These are phyloP conservation scores for Botrytis deweyae DNA, from an alignment of 2,329 filamentous ascomycete genomes.

Conservation along the genomic window DNA sequence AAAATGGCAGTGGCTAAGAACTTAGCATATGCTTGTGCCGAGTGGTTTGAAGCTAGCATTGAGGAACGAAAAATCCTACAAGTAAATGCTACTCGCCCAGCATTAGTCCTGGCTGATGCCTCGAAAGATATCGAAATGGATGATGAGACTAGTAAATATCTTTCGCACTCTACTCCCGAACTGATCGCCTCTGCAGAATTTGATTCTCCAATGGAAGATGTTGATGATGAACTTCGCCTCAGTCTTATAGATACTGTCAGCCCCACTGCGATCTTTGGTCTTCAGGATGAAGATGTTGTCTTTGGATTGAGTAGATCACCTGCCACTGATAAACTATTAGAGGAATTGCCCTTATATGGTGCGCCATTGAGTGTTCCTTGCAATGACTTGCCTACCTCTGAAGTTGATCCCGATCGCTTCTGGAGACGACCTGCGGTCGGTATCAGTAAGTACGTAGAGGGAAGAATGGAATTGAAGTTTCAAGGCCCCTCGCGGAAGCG, in stretches of 20 bases:
- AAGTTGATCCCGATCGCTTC: constrained; percentile 64
- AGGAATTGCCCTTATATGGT: constrained; percentile 79
- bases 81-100: constrained; percentile 57
- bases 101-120: constrained; percentile 30
- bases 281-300: constrained; percentile 78
- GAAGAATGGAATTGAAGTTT: constrained; percentile 69
- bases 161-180: constrained; percentile 60
- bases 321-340: constrained; percentile 71
- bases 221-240: constrained; percentile 38
- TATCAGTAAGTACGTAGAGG: constrained; percentile 82
- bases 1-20: constrained; percentile 79
- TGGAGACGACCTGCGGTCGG: constrained; percentile 79
- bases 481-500: constrained; percentile 69
- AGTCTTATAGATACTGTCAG: constrained; percentile 49
- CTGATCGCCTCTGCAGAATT: constrained; percentile 63
- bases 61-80: constrained; percentile 68
- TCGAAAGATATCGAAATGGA: constrained; percentile 40
- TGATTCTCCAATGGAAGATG: constrained; percentile 53
- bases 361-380: constrained; percentile 59
- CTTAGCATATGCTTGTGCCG: constrained; percentile 77
- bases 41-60: constrained; percentile 68
- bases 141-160: constrained; percentile 33
- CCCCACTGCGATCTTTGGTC: constrained; percentile 77
- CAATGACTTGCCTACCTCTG: constrained; percentile 55
- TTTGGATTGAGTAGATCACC: constrained; percentile 75